phyloP scores from a whole-genome alignment of 768 basidiomycete genomes.

The Tricholoma matsutake region DNA sequence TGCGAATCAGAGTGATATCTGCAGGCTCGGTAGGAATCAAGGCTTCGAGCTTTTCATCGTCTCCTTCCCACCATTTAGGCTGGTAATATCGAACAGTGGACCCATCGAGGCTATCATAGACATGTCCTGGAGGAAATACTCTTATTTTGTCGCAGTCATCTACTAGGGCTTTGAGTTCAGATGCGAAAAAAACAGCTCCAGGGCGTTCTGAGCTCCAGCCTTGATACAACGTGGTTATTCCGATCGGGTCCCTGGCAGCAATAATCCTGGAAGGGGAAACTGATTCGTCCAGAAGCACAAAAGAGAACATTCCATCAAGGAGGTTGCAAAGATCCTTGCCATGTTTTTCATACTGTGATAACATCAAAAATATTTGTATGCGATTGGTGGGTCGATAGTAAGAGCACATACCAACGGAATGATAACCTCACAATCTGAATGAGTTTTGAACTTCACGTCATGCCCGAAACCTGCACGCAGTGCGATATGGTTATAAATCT shows the following conservation, averaged over 20 bases:
- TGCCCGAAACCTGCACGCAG: constrained; percentile 66
- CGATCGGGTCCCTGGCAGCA: constrained; percentile 95
- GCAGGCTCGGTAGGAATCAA: constrained; percentile 55
- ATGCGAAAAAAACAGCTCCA: constrained; percentile 86
- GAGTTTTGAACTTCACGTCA: constrained; percentile 85
- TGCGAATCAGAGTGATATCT: constrained; percentile 69
- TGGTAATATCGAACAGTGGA: constrained; percentile 82
- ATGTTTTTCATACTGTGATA: constrained; percentile 73
- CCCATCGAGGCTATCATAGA: constrained; percentile 83
- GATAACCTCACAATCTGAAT: constrained; percentile 98
- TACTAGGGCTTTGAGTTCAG: constrained; percentile 88
- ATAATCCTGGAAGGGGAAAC: constrained; percentile 87
- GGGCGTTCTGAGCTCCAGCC: constrained; percentile 87
- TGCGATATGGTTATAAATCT: constrained; percentile 95
- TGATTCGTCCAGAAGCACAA: constrained; percentile 92
- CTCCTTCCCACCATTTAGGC: constrained; percentile 89
- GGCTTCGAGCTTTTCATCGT: constrained; percentile 56
- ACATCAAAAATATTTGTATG: not conserved
- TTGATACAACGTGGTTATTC: constrained; percentile 98
- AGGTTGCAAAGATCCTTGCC: constrained; percentile 71
- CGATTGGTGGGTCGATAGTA: not conserved
- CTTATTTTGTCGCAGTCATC: constrained; percentile 94
- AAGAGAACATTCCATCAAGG: constrained; percentile 99
- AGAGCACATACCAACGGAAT: constrained; percentile 70
- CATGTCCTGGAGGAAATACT: constrained; percentile 95